Base-by-base conservation (phyloP, 768 basidiomycete genomes). In the Peribolospora baueri region DNA sequence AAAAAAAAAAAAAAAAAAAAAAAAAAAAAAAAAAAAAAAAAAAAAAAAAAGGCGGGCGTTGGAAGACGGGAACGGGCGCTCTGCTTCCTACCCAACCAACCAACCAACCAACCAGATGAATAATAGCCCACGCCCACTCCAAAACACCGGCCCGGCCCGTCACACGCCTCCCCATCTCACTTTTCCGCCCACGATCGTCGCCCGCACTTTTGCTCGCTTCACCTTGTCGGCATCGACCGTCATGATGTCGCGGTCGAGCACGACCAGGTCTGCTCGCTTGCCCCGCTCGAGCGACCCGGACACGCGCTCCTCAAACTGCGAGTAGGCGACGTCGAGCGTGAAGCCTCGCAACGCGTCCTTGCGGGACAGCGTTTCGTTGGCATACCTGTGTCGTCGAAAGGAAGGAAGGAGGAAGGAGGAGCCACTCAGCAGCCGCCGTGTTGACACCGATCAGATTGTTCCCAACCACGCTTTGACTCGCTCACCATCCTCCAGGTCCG, bases 291-390 rank as follows among this genome's bases (percentile, higher is more conserved):
- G 73, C 0, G 81, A 82, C 1, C 90, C 90, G 1, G 80, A 68
- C 5, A 70, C 70, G 13, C 75, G 65, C 63, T 87, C 84, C 2
- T 77, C 70, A 62, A 90, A 88, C 0, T 82, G 76, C 0, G 88
- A 88, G 60, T 84, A 87, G 1, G 90, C 88, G 0, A 85, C 78
- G 59, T 86, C 84, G 40, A 82, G 69, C 0, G 88, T 91, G 81
- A 90, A 85, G 8, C 90, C 72, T 51, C 64, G 61, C 39, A 97
- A 70, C 0, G 90, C 83, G 65, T 95, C 80, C 11, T 72, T 70
- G 4, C 87, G 75, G 4, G 84, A 81, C 9, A 95, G 70, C n/a
- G 74, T 71, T 65, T 95, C 75, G 0, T 74, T 67, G 0, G 82
- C 71, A 63, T 75, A 88, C 85, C 85, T 87, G 51, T 5, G 47